phyloP scores from a whole-genome alignment of 306 rosid genomes.

The Quercus gilva region DNA sequence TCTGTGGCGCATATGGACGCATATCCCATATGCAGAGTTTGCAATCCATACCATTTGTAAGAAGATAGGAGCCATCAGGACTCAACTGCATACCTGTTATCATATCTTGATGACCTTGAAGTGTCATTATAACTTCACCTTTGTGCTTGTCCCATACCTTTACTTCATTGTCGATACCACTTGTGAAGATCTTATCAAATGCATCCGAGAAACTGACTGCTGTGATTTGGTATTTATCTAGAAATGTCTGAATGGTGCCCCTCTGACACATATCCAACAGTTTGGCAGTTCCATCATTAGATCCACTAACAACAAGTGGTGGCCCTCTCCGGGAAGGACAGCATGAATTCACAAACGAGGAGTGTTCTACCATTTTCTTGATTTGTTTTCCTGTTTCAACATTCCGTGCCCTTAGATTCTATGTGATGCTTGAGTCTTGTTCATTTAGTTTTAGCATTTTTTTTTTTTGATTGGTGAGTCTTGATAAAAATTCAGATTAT shows the following conservation, averaged over 20 bases:
- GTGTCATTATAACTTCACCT: conserved; percentile 84
- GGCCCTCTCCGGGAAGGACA: too few species aligned
- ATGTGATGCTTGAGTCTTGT: too few species aligned
- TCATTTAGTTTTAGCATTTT: too few species aligned
- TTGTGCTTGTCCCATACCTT: conserved; percentile 97
- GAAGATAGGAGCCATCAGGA: conserved; percentile 97
- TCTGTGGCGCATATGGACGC: conserved; percentile 97
- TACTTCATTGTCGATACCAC: conserved; percentile 86
- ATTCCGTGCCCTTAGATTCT: too few species aligned
- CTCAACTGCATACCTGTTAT: conserved; percentile 89
- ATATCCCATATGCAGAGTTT: conserved; percentile 96
- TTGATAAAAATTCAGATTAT: too few species aligned
- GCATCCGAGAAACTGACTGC: conserved; percentile 91
- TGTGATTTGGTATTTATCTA: conserved; percentile 89
- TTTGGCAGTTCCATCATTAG: conserved; percentile 43
- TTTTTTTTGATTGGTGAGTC: too few species aligned
- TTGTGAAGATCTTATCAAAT: conserved; percentile 86
- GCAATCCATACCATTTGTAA: conserved; percentile 95
- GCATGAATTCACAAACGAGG: too few species aligned
- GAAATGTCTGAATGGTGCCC: conserved; percentile 95
- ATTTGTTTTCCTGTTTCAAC: too few species aligned
- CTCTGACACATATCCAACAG: conserved; percentile 97
- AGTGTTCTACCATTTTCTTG: too few species aligned
- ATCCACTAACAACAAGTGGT: too few species aligned
- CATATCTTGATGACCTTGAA: conserved; percentile 97